Evolutionary conservation across 495 filamentous ascomycete species (phyloP), one percentile per base, ranked within the genome.

Genomic region (Aspergillus heteromorphus): DNA sequence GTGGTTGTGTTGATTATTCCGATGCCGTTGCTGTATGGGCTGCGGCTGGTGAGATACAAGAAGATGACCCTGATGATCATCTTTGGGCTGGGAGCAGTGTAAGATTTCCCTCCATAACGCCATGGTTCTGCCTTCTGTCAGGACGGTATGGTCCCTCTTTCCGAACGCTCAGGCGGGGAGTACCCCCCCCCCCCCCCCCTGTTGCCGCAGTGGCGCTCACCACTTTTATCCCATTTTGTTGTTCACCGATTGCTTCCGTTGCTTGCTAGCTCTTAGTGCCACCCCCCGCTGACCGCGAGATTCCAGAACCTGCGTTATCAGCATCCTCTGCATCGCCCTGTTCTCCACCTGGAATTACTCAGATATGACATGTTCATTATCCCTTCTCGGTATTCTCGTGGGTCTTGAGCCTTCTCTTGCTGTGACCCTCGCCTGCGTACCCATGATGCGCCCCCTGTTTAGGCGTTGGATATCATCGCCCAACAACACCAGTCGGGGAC

Each of bases 1-100:
- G 18, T 80, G 16, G 62, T 74, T 31, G 74, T 81, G 27, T 72
- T 80, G 11, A 48, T 69, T 2, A 55, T 42, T 6, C 58, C 61
- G 1, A 61, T 61, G 58, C 55, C 58, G 4, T 36, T 38, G 19
- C 36, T 64, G 10, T 64, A 55, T 38, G 34, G 21, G 42, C 49
- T 61, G 8, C 58, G 56, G 19, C 56, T 60, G 58, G 53, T 53
- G 2, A 56, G 42, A 0, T 60, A 53, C 29, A 60, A 56, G 38
- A 60, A 60, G 29, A 40, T 60, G 10, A 60, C 58, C 2, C 19
- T 60, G 23, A 60, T 60, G 5, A 43, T 42, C 7, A 53, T 60
- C 27, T 56, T 60, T 21, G 58, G 58, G 17, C 27, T 60, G 9
- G 58, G 58, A 21, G 9, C 42, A 11, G 48, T 60, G 58, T 60